Conservation (phyloP, 257 asterid genomes). For the Solanum etuberosum region DNA sequence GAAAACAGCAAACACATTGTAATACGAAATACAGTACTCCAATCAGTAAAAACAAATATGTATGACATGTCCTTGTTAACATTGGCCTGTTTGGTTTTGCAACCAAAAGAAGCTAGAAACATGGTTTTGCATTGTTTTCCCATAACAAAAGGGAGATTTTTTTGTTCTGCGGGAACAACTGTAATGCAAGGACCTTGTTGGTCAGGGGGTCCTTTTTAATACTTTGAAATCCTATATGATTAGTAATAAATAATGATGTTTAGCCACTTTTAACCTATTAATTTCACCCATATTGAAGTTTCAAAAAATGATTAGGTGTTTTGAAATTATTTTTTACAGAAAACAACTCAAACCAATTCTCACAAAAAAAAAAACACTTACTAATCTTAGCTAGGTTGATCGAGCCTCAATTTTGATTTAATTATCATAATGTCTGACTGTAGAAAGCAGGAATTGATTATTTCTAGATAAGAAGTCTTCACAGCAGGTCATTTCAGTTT, state of each 20-base stretch:
- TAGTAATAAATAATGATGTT: neutral
- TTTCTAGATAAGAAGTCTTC: neutral
- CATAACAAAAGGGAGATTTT: neutral
- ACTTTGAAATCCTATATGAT: neutral
- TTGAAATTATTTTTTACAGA: neutral
- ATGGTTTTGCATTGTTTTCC: neutral
- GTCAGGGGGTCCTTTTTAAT: neutral
- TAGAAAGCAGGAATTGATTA: neutral
- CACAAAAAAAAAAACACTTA: neutral
- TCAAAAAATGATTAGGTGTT: neutral
- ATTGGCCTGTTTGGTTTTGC: neutral
- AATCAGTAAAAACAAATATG: neutral
- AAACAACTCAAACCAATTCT: neutral
- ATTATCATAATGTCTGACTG: neutral
- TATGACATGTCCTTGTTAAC: neutral
- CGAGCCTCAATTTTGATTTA: neutral
- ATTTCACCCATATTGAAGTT: neutral
- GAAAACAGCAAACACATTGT: neutral
- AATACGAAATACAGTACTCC: neutral
- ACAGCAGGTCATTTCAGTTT: neutral
- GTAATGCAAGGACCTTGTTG: neutral
- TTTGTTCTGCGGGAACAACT: neutral
- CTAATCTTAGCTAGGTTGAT: neutral
- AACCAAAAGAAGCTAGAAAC: neutral
- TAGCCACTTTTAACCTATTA: neutral